A percentile compares a stretch with the other conserved stretches of the same genome.
Evolutionary conservation across 2,329 filamentous ascomycete genomes (phyloP).

Genomic region (Aspergillus luchuensis): DNA sequence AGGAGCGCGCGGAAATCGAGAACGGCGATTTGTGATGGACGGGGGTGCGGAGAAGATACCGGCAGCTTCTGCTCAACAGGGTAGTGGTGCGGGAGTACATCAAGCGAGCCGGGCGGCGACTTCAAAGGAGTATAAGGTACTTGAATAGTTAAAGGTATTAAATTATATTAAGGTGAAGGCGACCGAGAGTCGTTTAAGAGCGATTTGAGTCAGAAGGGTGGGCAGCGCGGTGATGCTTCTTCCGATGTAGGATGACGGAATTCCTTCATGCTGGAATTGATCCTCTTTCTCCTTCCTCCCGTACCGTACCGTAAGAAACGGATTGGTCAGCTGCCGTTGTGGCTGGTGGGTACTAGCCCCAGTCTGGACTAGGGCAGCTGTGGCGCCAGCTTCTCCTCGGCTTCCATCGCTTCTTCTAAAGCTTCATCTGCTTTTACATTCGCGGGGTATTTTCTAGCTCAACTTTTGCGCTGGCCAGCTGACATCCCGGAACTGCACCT

Average conservation of each 20-base stretch:
- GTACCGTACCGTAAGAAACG: neutral
- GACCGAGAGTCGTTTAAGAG: neutral
- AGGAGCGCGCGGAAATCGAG: conserved; percentile 38
- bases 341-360: conserved; percentile 3
- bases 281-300: neutral
- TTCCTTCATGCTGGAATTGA: conserved; percentile 3
- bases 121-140: too few species aligned
- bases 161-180: neutral
- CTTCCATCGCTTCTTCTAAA: neutral
- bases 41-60: conserved; percentile 39
- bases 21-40: conserved; percentile 31
- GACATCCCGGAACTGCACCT: neutral
- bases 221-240: conserved; percentile 7
- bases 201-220: neutral
- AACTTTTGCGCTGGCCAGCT: neutral
- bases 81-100: conserved; percentile 43
- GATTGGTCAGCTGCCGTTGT: conserved; percentile 8
- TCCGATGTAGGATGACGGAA: conserved; percentile 9
- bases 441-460: conserved; percentile 1
- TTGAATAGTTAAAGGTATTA: neutral
- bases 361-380: conserved; percentile 17
- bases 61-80: conserved; percentile 43
- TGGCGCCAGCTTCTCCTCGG: conserved; percentile 19
- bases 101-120: conserved; percentile 23
- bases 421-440: conserved; percentile 1